These are phyloP conservation scores for Cokeromyces recurvatus DNA, from an alignment of 371 early-diverging fungal species.

Conservation along the genomic window DNA sequence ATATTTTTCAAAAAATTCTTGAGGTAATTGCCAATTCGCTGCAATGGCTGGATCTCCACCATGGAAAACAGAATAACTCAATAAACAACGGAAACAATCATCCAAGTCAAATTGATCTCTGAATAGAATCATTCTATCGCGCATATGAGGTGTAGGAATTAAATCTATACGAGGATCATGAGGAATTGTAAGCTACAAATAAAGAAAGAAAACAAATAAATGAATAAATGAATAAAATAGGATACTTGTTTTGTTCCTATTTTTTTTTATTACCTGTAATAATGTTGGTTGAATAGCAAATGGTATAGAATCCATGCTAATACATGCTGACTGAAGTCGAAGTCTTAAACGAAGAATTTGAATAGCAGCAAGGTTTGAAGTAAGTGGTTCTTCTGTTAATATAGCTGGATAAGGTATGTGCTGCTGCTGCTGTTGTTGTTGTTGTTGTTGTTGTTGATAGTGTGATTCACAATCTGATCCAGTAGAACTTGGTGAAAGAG, in stretches of 20 bases:
- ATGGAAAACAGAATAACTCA: constrained; percentile 50
- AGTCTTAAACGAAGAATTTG: constrained; percentile 37
- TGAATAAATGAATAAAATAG: no score
- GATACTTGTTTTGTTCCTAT: no score
- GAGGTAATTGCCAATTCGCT: constrained; percentile 53
- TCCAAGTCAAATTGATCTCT: constrained; percentile 55
- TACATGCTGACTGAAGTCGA: constrained; percentile 32
- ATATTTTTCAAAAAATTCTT: constrained; percentile 52
- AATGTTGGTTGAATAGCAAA: constrained; percentile 41
- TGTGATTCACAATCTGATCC: not conserved
- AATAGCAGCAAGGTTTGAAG: constrained; percentile 38
- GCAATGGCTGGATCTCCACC: constrained; percentile 54
- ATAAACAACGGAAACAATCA: constrained; percentile 50
- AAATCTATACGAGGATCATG: constrained; percentile 61
- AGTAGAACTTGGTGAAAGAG: constrained; percentile 6
- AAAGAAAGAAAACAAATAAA: no score
- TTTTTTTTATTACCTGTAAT: constrained; percentile 35
- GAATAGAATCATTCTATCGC: constrained; percentile 61
- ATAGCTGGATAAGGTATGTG: constrained; percentile 10
- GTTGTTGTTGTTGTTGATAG: not conserved
- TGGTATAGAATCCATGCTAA: constrained; percentile 25
- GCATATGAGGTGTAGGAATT: constrained; percentile 55
- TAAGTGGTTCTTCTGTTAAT: constrained; percentile 17
- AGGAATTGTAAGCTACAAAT: constrained; percentile 44
- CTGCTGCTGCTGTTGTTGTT: constrained; percentile 1